A percentile compares a stretch with the other conserved stretches of the same genome.
phyloP scores from a whole-genome alignment of 1,284 basidiomycete species.

The Heterobasidion annosum region DNA sequence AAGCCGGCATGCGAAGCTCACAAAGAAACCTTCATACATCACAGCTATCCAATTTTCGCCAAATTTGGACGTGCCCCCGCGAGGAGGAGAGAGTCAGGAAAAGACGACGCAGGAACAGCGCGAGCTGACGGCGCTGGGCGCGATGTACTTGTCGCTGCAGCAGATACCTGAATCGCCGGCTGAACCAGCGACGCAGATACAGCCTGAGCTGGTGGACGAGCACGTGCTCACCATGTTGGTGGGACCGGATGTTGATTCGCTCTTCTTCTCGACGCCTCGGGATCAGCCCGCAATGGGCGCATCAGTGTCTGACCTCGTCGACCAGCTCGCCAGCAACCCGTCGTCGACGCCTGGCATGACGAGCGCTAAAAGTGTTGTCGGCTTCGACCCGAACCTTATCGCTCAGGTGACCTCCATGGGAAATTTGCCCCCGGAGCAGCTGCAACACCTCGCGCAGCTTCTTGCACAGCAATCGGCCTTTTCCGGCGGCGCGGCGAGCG shows the following conservation, averaged over 20 bases:
- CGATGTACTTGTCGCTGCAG: constrained; percentile 52
- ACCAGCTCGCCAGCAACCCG: constrained; percentile 37
- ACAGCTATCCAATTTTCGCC: constrained; percentile 55
- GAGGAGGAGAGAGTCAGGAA: constrained; percentile 61
- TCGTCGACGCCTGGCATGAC: constrained; percentile 11
- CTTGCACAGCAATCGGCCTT: constrained; percentile 14
- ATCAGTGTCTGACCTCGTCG: constrained; percentile 61
- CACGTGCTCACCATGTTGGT: constrained; percentile 55
- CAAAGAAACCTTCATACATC: constrained; percentile 10
- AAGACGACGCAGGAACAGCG: constrained; percentile 60
- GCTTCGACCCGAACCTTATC: constrained; percentile 12
- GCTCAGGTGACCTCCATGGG: constrained; percentile 11
- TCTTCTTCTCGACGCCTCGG: constrained; percentile 37
- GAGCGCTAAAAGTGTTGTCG: constrained; percentile 16
- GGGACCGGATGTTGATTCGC: constrained; percentile 55
- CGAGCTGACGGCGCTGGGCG: constrained; percentile 66
- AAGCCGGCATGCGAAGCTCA: constrained; percentile 11
- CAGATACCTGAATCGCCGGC: constrained; percentile 72
- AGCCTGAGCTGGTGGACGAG: constrained; percentile 61
- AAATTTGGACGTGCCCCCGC: constrained; percentile 39
- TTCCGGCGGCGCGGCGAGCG: not conserved
- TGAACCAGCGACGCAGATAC: constrained; percentile 50
- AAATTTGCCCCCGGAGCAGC: constrained; percentile 41
- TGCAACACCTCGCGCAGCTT: constrained; percentile 52
- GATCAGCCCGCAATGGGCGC: constrained; percentile 9